phyloP scores from a whole-genome alignment of 257 asterid genomes.

The Coffea canephora region DNA sequence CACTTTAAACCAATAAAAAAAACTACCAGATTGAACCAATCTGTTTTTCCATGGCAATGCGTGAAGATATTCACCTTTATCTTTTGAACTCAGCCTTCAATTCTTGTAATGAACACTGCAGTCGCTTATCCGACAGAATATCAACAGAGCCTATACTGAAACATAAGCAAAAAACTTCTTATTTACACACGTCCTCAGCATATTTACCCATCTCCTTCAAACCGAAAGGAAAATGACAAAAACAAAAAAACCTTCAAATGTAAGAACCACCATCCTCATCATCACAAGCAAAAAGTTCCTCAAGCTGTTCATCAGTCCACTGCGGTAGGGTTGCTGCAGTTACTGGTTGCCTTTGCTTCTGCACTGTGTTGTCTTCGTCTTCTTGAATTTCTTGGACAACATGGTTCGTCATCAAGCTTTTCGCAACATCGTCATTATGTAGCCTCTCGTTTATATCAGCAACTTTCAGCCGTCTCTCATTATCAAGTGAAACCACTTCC shows the following conservation, averaged over 20 bases:
- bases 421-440: conserved; percentile 4
- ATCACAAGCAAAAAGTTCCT: conserved; percentile 59
- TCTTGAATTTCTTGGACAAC: conserved; percentile 28
- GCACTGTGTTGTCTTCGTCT: conserved; percentile 25
- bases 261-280: conserved; percentile 38
- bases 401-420: conserved; percentile 13
- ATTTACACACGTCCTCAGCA: neutral
- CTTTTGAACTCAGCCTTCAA: neutral
- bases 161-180: conserved; percentile 1
- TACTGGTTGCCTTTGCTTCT: conserved; percentile 38
- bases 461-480: conserved; percentile 20
- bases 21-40: neutral
- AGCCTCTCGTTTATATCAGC: conserved; percentile 22
- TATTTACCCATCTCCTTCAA: neutral
- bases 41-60: neutral
- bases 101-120: too few relatives aligned
- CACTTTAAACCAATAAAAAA: neutral
- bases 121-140: neutral
- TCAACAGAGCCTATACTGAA: neutral
- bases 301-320: conserved; percentile 88
- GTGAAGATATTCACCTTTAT: neutral
- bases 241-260: conserved; percentile 1
- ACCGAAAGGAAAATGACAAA: neutral
- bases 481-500: conserved; percentile 12
- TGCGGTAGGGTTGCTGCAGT: conserved; percentile 39